These are phyloP conservation scores for Vitis vinifera DNA, from an alignment of 164 flowering plant genomes.

Conservation along the genomic window ASM3070453v1 NC_081812.1:22494001-22494500, in stretches of 20 bases:
- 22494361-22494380: slow-evolving; percentile 33
- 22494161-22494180: not conserved
- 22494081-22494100: slow-evolving; percentile 53
- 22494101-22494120: slow-evolving; percentile 36
- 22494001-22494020: slow-evolving; percentile 43
- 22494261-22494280: not conserved
- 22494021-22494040: slow-evolving; percentile 56
- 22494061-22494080: slow-evolving; percentile 33
- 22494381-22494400: slow-evolving; percentile 29
- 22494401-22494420: slow-evolving; percentile 27
- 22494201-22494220: not conserved
- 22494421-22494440: slow-evolving; percentile 26
- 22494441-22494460: slow-evolving; percentile 18
- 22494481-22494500: not conserved
- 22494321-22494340: slow-evolving; percentile 36
- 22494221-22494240: not conserved
- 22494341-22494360: slow-evolving; percentile 51
- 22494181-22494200: not conserved
- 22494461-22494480: not conserved
- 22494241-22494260: not conserved
- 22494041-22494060: slow-evolving; percentile 42
- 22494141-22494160: not conserved
- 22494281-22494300: slow-evolving; percentile 19
- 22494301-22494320: slow-evolving; percentile 33
- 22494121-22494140: not conserved